These are phyloP conservation scores for Backusella luteola DNA, from an alignment of 192 early-diverging fungal species.

Conservation along the genomic window DNA sequence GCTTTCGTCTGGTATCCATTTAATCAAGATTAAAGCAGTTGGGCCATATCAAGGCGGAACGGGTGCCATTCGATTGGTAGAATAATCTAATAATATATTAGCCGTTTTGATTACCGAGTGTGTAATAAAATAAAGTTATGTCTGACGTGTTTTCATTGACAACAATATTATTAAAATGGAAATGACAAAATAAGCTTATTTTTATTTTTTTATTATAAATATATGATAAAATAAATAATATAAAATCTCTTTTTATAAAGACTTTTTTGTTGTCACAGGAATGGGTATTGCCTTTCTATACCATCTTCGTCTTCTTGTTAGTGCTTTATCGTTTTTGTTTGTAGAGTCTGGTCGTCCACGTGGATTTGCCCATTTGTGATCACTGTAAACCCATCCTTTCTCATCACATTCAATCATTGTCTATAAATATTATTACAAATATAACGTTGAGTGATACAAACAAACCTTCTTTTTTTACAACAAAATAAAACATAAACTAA, in stretches of 20 bases:
- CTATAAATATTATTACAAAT: constrained; percentile 12
- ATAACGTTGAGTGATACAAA: neutral
- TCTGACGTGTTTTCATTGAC: no score
- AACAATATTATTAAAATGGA: no score
- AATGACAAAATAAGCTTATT: neutral
- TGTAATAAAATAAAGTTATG: no score
- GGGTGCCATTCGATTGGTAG: constrained; percentile 19
- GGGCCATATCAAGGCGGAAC: constrained; percentile 24
- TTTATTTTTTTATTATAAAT: no score
- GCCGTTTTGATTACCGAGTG: neutral
- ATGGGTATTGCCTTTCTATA: constrained; percentile 15
- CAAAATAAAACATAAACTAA: neutral
- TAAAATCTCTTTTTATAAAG: neutral
- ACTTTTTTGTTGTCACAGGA: neutral
- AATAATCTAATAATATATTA: neutral
- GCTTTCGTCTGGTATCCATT: constrained; percentile 18
- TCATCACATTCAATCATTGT: constrained; percentile 33
- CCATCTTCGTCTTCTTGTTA: constrained; percentile 24
- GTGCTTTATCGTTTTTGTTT: neutral
- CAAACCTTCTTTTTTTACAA: neutral
- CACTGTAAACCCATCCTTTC: constrained; percentile 41
- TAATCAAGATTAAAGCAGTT: constrained; percentile 25
- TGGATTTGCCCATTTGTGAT: constrained; percentile 37
- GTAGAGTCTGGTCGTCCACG: constrained; percentile 2
- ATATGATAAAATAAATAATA: neutral